Base-by-base conservation (phyloP, 177 flowering plant species). In the Tripterygium wilfordii region DNA sequence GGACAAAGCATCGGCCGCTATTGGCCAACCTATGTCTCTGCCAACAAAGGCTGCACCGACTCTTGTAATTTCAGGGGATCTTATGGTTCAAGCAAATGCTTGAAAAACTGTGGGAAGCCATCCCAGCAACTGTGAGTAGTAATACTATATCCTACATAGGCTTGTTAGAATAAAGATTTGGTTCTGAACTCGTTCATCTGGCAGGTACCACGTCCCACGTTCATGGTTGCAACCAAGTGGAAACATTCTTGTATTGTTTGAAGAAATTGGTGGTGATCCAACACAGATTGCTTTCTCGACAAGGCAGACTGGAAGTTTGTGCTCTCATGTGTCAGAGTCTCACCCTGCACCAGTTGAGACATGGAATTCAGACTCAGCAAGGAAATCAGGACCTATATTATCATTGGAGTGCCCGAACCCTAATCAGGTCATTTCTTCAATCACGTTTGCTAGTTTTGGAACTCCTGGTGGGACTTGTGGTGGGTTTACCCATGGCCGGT, bases 1-100 rank as follows among this genome's bases (percentile, higher is more conserved):
- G 99, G 96, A 19, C 87, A 87, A 47, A 85, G 97, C 82, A 87
- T 89, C 36, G 99, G 99, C 27, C 92, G 96, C 23, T 94, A 75
- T 57, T 94, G 97, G 97, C 97, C 99, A 30, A 54, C 79, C 23
- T 42, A 70, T 48, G 48, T 45, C 17, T 47, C 96, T 51, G 60
- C 82, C 37, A 74, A 62, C 42, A 51, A 55, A 44, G 90, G 88
- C 38, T 89, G 99, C 66, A 49, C 73, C 2, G 53, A 63, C 29
- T 62, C 75, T 14, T 94, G 99, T 68, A 56, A 77, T 50, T 89
- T 85, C 73, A 76, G 67, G 64, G 96, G 95, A 52, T 0, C 70
- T 57, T 89, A 61, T 39, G 69, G 33, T 45, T 36, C 88, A 48
- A 51, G 40, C 57, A 94, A 89, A 73, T 94, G 99, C 67, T 75